Percentiles rank a stretch among this genome's conserved stretches.
These are phyloP conservation scores for Gynochthodes officinalis DNA, from an alignment of 257 asterid species.

Conservation along the genomic window DNA sequence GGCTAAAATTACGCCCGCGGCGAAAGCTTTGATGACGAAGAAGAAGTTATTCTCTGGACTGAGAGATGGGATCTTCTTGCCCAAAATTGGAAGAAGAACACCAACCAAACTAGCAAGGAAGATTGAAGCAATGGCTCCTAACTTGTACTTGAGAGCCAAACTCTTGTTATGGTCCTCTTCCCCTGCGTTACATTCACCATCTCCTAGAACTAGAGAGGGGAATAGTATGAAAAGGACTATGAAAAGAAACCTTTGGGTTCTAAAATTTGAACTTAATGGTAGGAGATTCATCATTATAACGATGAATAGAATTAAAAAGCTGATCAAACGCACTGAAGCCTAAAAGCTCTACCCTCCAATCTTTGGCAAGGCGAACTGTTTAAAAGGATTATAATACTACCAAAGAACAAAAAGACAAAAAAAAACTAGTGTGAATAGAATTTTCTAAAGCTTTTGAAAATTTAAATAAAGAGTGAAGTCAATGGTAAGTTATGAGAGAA, in stretches of 20 bases:
- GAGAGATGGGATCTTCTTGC: conserved; percentile 19
- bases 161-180: background rate
- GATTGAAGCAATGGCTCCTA: conserved; percentile 21
- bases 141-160: conserved; percentile 20
- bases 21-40: conserved; percentile 34
- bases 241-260: background rate
- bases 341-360: too few relatives aligned
- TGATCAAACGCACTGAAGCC: too few relatives aligned
- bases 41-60: conserved; percentile 23
- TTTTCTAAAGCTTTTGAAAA: too few relatives aligned
- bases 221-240: background rate
- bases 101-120: conserved; percentile 13
- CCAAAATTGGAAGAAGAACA: conserved; percentile 15
- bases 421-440: too few relatives aligned
- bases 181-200: conserved; percentile 12
- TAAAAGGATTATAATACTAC: too few relatives aligned
- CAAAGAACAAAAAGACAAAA: too few relatives aligned
- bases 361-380: too few relatives aligned
- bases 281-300: too few relatives aligned
- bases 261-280: too few relatives aligned
- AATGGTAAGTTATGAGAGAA: too few relatives aligned
- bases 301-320: too few relatives aligned
- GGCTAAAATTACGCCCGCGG: conserved; percentile 32
- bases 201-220: background rate
- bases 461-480: too few relatives aligned